These are phyloP conservation scores for Capsicum chinense DNA, from an alignment of 257 asterid genomes.

Conservation along the genomic window DNA sequence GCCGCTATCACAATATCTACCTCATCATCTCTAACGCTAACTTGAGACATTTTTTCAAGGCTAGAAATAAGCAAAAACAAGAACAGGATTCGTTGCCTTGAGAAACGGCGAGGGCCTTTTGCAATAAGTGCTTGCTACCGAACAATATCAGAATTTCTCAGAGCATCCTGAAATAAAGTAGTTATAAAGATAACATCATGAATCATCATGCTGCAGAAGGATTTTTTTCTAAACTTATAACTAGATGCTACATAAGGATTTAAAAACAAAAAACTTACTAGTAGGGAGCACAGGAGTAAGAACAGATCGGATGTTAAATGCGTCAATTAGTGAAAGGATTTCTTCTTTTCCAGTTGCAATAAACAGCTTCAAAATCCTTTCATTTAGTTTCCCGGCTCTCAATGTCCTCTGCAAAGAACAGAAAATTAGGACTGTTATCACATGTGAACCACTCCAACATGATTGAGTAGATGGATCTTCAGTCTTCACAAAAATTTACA, in stretches of 20 bases:
- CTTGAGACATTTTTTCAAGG: conserved; percentile 38
- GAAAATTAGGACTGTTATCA: background rate
- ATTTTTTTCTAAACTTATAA: background rate
- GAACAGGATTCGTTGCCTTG: conserved; percentile 12
- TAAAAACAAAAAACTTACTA: conserved; percentile 40
- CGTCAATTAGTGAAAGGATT: conserved; percentile 62
- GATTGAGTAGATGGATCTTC: background rate
- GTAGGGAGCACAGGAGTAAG: conserved; percentile 52
- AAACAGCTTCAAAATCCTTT: conserved; percentile 82
- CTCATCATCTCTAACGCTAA: conserved; percentile 42
- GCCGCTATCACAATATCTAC: conserved; percentile 57
- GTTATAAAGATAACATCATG: conserved; percentile 32
- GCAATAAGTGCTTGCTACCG: conserved; percentile 22
- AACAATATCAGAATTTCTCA: conserved; percentile 58
- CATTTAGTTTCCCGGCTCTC: conserved; percentile 91
- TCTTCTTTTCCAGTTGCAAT: conserved; percentile 88
- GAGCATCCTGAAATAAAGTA: conserved; percentile 68
- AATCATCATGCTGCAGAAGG: conserved; percentile 22
- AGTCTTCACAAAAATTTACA: conserved; percentile 15
- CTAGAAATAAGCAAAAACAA: conserved; percentile 1
- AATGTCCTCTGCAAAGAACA: conserved; percentile 70
- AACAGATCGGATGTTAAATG: conserved; percentile 72
- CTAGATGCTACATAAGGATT: background rate
- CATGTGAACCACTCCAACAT: conserved; percentile 9
- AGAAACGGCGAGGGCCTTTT: conserved; percentile 19